Conservation (phyloP, 371 early-diverging fungal species). For the Mortierella sp. region DNA sequence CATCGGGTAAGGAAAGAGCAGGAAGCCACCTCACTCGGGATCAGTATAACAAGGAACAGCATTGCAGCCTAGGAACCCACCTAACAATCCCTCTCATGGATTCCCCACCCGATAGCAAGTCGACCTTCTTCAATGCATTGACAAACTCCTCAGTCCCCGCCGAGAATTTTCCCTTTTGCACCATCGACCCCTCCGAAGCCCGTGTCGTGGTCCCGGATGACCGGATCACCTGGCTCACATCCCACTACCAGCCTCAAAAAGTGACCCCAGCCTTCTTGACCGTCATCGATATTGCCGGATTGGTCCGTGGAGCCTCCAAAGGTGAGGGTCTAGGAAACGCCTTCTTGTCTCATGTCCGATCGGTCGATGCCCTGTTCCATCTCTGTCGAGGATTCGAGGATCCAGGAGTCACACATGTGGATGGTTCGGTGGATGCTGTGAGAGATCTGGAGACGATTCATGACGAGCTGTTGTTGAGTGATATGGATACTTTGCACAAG, state of each 20-base stretch:
- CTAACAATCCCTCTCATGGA: not conserved
- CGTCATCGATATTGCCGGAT: slow-evolving; percentile 99
- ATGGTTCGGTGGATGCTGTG: slow-evolving; percentile 94
- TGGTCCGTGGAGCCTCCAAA: slow-evolving; percentile 95
- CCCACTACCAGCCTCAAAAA: slow-evolving; percentile 77
- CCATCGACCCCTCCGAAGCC: slow-evolving; percentile 95
- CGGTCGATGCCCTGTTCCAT: slow-evolving; percentile 99
- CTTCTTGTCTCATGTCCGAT: slow-evolving; percentile 97
- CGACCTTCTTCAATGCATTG: slow-evolving; percentile 92
- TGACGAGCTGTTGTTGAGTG: slow-evolving; percentile 96
- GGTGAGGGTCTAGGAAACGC: slow-evolving; percentile 98
- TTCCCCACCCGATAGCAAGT: slow-evolving; percentile 73
- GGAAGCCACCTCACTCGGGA: too few relatives aligned
- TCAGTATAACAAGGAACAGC: not conserved
- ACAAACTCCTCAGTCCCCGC: slow-evolving; percentile 38
- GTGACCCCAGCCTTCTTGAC: slow-evolving; percentile 87
- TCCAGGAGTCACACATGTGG: slow-evolving; percentile 90
- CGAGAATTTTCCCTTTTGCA: slow-evolving; percentile 84
- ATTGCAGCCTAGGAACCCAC: not conserved
- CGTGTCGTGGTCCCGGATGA: slow-evolving; percentile 94
- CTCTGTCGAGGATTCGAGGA: slow-evolving; percentile 83
- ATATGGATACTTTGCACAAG: slow-evolving; percentile 87
- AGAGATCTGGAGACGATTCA: slow-evolving; percentile 98
- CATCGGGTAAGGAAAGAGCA: slow-evolving; percentile 74
- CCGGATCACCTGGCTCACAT: slow-evolving; percentile 91